Evolutionary conservation across 1,284 basidiomycete genomes (phyloP), one percentile per base, ranked within the genome.

Genomic region (Neonothopanus nambi): DNA sequence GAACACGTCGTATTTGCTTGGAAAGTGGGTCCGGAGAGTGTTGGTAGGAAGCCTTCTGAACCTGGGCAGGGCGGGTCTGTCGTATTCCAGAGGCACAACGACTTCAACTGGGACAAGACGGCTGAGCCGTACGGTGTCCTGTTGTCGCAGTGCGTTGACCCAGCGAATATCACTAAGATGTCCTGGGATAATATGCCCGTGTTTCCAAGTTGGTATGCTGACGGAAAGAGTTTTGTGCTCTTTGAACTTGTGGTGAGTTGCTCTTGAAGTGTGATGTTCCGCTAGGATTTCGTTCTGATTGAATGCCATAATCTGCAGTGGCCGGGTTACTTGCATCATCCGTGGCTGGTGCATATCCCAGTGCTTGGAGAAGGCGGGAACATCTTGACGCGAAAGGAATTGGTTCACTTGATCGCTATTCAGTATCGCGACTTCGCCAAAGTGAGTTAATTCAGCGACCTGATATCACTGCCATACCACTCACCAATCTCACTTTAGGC

Each of bases 171-270:
- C 33, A 12, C 4, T 2, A 37, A 28, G 35, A 23, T 48, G 13
- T 21, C 28, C n/a, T 15, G 24, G 35, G 1, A 33, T 17, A 11
- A 48, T 37, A 37, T 7, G 33, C 23, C 37, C 28, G 33, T 23
- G 17, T 47, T 47, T 13, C 28, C 33, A 9, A 20, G 2, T 18
- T 30, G 7, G 30, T 20, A 48, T 17, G 3, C 12, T 3, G 21
- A 4, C 9, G 8, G n/a, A 12, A 33, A 36, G n/a, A 21, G 20
- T 35, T 37, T 37, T 48, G 20, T 48, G 46, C 35, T 33, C 3
- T 47, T 48, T 26, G 46, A 48, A n/a, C 26, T 48, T 9, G 45
- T 48, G 46, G 46, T 37, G 17, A 37, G 46, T 35, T 4, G 6
- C 15, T 30, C 24, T 36, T 3, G 9, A n/a, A 37, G 33, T 20